A percentile compares a stretch with the other conserved stretches of the same genome.
These are phyloP conservation scores for Beauveria sp. DNA, from an alignment of 2,329 filamentous ascomycete genomes.

Conservation along the genomic window DNA sequence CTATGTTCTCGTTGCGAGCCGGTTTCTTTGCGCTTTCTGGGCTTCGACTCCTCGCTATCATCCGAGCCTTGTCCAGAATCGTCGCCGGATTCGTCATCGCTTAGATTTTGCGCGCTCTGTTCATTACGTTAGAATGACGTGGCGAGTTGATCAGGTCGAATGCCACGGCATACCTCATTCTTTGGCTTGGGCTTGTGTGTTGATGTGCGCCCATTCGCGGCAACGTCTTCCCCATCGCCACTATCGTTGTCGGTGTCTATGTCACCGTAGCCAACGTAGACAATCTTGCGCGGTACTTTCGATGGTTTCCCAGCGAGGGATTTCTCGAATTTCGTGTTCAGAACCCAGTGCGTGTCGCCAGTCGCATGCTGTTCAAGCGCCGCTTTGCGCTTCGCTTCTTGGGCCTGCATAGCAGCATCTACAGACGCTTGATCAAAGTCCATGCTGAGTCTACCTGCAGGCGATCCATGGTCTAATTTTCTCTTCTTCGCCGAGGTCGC, in stretches of 20 bases:
- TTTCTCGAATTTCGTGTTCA: slow-evolving; percentile 40
- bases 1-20: slow-evolving; percentile 16
- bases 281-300: slow-evolving; percentile 43
- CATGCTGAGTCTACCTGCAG: slow-evolving; percentile 30
- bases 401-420: slow-evolving; percentile 55
- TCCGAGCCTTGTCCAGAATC: slow-evolving; percentile 19
- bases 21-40: slow-evolving; percentile 21
- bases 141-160: background rate
- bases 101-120: slow-evolving; percentile 16
- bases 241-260: slow-evolving; percentile 36
- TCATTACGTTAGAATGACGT: background rate
- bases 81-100: slow-evolving; percentile 13
- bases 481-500: slow-evolving; percentile 55
- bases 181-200: slow-evolving; percentile 24
- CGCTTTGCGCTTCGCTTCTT: slow-evolving; percentile 57
- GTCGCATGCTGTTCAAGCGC: slow-evolving; percentile 55
- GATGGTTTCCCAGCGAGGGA: slow-evolving; percentile 21
- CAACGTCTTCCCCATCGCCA: slow-evolving; percentile 26
- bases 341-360: slow-evolving; percentile 69
- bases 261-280: slow-evolving; percentile 49
- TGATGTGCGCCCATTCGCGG: slow-evolving; percentile 28
- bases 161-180: slow-evolving; percentile 21
- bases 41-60: slow-evolving; percentile 17
- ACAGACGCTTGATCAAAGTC: slow-evolving; percentile 52
- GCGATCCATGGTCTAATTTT: slow-evolving; percentile 35